A percentile compares a stretch with the other conserved stretches of the same genome.
Conservation (phyloP, 1,284 basidiomycete species). For the Microbotryum violaceum region DNA sequence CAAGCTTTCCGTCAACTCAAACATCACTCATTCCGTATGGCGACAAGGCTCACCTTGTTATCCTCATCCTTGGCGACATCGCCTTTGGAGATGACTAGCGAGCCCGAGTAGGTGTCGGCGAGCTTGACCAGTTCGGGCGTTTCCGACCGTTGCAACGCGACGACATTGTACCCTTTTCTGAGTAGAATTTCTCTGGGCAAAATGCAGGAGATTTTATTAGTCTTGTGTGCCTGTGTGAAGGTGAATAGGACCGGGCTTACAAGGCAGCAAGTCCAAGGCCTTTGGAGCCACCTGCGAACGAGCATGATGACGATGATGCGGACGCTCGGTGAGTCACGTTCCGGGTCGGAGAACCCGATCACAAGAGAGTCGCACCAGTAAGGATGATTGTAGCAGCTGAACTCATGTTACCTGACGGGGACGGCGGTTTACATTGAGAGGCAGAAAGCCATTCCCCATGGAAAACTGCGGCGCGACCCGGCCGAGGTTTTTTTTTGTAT, state of each 20-base stretch:
- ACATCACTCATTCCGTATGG: too few species aligned
- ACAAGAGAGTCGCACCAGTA: slow-evolving; percentile 9
- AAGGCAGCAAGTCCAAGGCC: slow-evolving; percentile 74
- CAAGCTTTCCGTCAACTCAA: not conserved
- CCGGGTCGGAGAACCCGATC: too few species aligned
- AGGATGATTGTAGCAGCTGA: slow-evolving; percentile 13
- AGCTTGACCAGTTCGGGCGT: slow-evolving; percentile 58
- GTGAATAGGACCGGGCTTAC: slow-evolving; percentile 31
- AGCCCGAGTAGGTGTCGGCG: slow-evolving; percentile 40
- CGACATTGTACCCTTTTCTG: slow-evolving; percentile 51
- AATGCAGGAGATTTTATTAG: too few species aligned
- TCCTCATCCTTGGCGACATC: slow-evolving; percentile 55
- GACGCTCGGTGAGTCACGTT: too few species aligned
- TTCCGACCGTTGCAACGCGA: slow-evolving; percentile 63
- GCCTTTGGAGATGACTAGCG: slow-evolving; percentile 44
- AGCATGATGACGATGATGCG: not conserved
- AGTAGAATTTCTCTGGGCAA: slow-evolving; percentile 44
- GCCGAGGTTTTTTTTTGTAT: too few species aligned
- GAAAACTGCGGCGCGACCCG: too few species aligned
- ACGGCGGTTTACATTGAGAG: too few species aligned
- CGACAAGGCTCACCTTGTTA: slow-evolving; percentile 30
- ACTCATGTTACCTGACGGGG: too few species aligned
- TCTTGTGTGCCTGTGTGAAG: not conserved
- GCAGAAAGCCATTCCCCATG: too few species aligned
- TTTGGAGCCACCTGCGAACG: slow-evolving; percentile 37